phyloP scores from a whole-genome alignment of 2,329 filamentous ascomycete genomes.

The Arachnopeziza araneosa region DNA sequence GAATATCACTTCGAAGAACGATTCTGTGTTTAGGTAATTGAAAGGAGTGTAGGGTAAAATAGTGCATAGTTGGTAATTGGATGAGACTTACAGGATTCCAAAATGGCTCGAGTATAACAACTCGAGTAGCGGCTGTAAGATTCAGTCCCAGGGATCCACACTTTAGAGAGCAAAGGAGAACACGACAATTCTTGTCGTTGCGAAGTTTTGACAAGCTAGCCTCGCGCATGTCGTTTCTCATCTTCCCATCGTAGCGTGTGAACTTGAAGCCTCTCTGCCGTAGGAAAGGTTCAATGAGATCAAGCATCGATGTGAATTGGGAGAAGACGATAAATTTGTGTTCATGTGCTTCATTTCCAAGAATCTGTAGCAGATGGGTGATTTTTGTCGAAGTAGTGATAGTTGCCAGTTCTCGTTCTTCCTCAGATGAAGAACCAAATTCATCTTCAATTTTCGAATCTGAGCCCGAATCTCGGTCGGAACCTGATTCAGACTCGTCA shows the following conservation, averaged over 20 bases:
- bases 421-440: slow-evolving; percentile 32
- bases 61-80: too few species aligned
- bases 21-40: too few species aligned
- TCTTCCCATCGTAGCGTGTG: slow-evolving; percentile 88
- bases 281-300: slow-evolving; percentile 91
- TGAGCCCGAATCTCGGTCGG: slow-evolving; percentile 27
- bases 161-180: slow-evolving; percentile 88
- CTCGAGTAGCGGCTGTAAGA: slow-evolving; percentile 84
- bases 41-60: too few species aligned
- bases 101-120: slow-evolving; percentile 94
- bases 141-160: slow-evolving; percentile 92
- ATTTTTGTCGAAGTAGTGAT: slow-evolving; percentile 84
- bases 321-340: slow-evolving; percentile 99
- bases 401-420: slow-evolving; percentile 40
- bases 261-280: slow-evolving; percentile 67
- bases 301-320: slow-evolving; percentile 96
- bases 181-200: slow-evolving; percentile 66
- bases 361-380: slow-evolving; percentile 72
- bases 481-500: slow-evolving; percentile 23
- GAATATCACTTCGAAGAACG: too few species aligned
- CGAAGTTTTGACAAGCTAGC: slow-evolving; percentile 74
- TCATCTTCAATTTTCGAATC: slow-evolving; percentile 32
- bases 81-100: slow-evolving; percentile 69
- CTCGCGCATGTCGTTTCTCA: slow-evolving; percentile 91
- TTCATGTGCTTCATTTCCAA: slow-evolving; percentile 68